Percentiles rank a stretch among this genome's conserved stretches.
phyloP scores from a whole-genome alignment of 768 basidiomycete genomes.

The Leccinum sublutescens region DNA sequence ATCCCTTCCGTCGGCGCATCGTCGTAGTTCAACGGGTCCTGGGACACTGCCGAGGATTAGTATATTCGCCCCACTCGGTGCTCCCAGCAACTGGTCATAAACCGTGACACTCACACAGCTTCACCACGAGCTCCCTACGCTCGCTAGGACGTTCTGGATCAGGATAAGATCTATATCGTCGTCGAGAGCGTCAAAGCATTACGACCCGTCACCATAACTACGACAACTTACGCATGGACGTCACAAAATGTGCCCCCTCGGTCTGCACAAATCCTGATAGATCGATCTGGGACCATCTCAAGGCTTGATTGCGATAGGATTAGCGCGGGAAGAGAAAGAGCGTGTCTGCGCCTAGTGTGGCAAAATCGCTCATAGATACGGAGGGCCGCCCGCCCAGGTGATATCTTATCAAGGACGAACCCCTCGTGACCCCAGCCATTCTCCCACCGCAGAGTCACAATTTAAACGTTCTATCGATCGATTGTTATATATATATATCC shows the following conservation, averaged over 20 bases:
- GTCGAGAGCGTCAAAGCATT: background rate
- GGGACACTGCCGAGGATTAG: slow-evolving; percentile 59
- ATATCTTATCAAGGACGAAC: slow-evolving; percentile 9
- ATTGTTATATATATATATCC: background rate
- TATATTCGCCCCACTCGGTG: background rate
- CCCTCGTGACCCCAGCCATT: slow-evolving; percentile 1
- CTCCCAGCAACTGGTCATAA: background rate
- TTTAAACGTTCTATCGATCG: background rate
- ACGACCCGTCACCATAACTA: background rate
- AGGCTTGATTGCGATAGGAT: background rate
- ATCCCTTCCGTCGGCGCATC: slow-evolving; percentile 97
- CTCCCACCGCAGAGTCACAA: background rate
- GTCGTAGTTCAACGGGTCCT: slow-evolving; percentile 81
- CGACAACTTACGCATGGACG: slow-evolving; percentile 64
- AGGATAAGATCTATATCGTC: slow-evolving; percentile 59
- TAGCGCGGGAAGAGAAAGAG: background rate
- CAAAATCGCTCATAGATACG: background rate
- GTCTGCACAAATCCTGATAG: slow-evolving; percentile 83
- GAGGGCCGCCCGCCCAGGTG: background rate
- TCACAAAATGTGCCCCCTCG: slow-evolving; percentile 94
- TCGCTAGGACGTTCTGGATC: slow-evolving; percentile 60
- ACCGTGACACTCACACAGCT: slow-evolving; percentile 57
- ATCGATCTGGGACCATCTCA: slow-evolving; percentile 58
- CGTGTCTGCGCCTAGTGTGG: background rate
- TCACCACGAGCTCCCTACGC: slow-evolving; percentile 83